Evolutionary conservation across 495 filamentous ascomycete genomes (phyloP).

Genomic region (Talaromyces borbonicus): DNA sequence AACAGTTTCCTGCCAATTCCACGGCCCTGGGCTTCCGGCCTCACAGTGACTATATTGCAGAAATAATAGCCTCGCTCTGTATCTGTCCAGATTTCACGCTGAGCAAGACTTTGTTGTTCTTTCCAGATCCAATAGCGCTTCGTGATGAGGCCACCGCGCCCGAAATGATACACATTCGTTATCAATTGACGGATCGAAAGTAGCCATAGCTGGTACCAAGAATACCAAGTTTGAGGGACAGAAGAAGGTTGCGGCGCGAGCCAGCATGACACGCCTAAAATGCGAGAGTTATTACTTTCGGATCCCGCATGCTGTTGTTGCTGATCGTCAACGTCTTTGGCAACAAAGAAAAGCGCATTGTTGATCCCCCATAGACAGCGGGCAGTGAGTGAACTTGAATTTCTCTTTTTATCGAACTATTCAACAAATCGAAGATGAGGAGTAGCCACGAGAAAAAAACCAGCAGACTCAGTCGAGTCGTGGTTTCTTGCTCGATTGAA

Average conservation of each 20-base stretch:
- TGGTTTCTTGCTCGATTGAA: slow-evolving; percentile 6
- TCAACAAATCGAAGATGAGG: background rate
- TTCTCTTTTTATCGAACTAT: slow-evolving; percentile 44
- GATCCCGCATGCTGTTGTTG: background rate
- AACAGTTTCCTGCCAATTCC: slow-evolving; percentile 49
- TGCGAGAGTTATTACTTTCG: slow-evolving; percentile 8
- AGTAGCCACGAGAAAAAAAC: background rate
- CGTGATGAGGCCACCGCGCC: slow-evolving; percentile 49
- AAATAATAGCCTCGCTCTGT: slow-evolving; percentile 51
- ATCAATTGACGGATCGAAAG: slow-evolving; percentile 45
- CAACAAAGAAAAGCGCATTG: slow-evolving; percentile 56
- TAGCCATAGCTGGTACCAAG: slow-evolving; percentile 44
- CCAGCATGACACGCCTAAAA: slow-evolving; percentile 60
- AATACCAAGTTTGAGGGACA: slow-evolving; percentile 41
- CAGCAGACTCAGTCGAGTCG: background rate
- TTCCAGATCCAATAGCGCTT: slow-evolving; percentile 61
- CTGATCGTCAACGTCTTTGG: slow-evolving; percentile 31
- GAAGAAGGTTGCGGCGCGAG: slow-evolving; percentile 37
- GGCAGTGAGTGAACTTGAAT: slow-evolving; percentile 45
- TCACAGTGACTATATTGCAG: slow-evolving; percentile 58
- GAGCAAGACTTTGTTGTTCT: slow-evolving; percentile 43
- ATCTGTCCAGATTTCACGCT: slow-evolving; percentile 48
- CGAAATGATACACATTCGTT: slow-evolving; percentile 46
- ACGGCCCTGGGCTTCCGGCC: slow-evolving; percentile 45
- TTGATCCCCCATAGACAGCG: slow-evolving; percentile 56